phyloP scores from a whole-genome alignment of 2,329 filamentous ascomycete species.

The Microdochium nivale region DNA sequence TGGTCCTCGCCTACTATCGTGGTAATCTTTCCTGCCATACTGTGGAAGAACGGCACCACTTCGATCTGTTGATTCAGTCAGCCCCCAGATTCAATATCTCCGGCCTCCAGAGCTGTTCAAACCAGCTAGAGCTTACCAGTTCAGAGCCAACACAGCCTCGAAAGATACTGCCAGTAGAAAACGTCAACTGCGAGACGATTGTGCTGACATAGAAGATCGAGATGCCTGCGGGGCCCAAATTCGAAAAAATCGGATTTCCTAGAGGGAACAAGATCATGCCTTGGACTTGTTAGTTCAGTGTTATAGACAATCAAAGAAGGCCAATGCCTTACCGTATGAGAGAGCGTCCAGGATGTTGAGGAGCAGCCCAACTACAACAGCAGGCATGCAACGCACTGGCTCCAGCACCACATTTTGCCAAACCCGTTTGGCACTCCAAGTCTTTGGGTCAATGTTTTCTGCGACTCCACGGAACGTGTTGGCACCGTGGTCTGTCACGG shows the following conservation, averaged over 20 bases:
- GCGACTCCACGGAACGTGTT: slow-evolving; percentile 13
- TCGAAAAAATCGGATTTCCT: slow-evolving; percentile 75
- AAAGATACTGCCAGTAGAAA: slow-evolving; percentile 82
- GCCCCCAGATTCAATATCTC: slow-evolving; percentile 1
- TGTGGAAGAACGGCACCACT: slow-evolving; percentile 97
- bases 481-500: slow-evolving; percentile 3
- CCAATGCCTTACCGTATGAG: slow-evolving; percentile 62
- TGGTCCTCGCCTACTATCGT: slow-evolving; percentile 69
- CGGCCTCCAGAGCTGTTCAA: slow-evolving; percentile 1
- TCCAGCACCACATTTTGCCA: slow-evolving; percentile 56
- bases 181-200: slow-evolving; percentile 85
- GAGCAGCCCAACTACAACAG: slow-evolving; percentile 79
- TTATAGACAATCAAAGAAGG: slow-evolving; percentile 4
- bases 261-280: slow-evolving; percentile 93
- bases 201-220: slow-evolving; percentile 99
- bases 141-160: slow-evolving; percentile 88
- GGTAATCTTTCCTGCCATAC: slow-evolving; percentile 90
- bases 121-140: slow-evolving; percentile 49
- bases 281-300: slow-evolving; percentile 16
- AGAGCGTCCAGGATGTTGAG: slow-evolving; percentile 91
- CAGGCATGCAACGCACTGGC: slow-evolving; percentile 66
- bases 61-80: slow-evolving; percentile 59
- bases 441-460: slow-evolving; percentile 50
- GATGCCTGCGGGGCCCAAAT: slow-evolving; percentile 85
- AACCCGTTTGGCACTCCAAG: slow-evolving; percentile 61